Conservation (phyloP, 768 basidiomycete species). For the Phaffia tasmanica region DNA sequence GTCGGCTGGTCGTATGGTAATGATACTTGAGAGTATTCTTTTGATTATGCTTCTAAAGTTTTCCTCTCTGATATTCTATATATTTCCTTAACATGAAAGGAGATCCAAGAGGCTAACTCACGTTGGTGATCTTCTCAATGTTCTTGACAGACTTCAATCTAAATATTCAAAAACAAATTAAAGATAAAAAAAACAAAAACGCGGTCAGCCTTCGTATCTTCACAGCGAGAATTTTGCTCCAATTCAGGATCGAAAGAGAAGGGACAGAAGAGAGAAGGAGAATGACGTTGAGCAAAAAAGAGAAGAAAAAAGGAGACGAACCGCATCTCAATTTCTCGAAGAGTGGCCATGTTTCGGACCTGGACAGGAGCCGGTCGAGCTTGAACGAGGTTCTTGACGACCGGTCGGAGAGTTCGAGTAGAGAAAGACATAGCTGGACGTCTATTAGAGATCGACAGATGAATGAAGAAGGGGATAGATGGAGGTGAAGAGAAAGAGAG, state of each 20-base stretch:
- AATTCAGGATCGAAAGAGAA: neutral
- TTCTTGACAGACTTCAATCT: slow-evolving; percentile 74
- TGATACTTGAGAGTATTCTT: too few species aligned
- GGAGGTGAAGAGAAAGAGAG: neutral
- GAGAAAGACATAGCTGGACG: slow-evolving; percentile 20
- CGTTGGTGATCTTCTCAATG: slow-evolving; percentile 99
- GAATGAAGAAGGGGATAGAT: neutral
- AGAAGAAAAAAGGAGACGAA: slow-evolving; percentile 26
- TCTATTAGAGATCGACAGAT: neutral
- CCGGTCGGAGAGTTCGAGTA: slow-evolving; percentile 21
- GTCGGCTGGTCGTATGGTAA: too few species aligned
- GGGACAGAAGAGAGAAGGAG: neutral
- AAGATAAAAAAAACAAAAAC: slow-evolving; percentile 1
- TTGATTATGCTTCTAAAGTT: too few species aligned
- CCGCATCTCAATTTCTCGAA: slow-evolving; percentile 92
- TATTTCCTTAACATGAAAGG: too few species aligned
- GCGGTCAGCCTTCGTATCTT: neutral
- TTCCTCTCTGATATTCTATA: too few species aligned
- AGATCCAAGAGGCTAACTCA: slow-evolving; percentile 36
- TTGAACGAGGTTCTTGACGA: slow-evolving; percentile 17
- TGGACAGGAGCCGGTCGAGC: slow-evolving; percentile 21
- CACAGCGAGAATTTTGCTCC: too few species aligned
- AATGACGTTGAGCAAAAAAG: slow-evolving; percentile 4
- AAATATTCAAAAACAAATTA: slow-evolving; percentile 39
- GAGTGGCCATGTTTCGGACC: slow-evolving; percentile 56